Evolutionary conservation across 805 yeast genomes (phyloP), one percentile per base, ranked within the genome.

Genomic region (Candida bentonensis): DNA sequence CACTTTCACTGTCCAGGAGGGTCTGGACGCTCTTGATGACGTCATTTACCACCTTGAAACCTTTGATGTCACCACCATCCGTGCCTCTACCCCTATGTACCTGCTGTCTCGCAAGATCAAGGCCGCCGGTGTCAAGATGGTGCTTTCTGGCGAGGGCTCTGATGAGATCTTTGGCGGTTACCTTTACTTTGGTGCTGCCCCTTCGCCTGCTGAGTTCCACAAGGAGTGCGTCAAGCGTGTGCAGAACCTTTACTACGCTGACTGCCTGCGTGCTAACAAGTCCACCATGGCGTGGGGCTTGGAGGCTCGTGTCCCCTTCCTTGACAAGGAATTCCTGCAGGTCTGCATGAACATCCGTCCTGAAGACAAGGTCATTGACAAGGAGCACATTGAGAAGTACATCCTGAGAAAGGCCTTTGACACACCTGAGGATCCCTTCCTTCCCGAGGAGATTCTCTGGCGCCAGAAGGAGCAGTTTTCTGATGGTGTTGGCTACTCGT

Each of bases 271-370:
- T 68, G 99, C 99, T 52, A 92, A 92, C 83, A 92, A 92, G 70
- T 88, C 96, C 26, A 92, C 99, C 47, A 85, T 92, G 96, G 97
- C 99, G 39, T 92, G 99, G 99, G 99, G 99, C 66, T 76, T 92
- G 52, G 99, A 92, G 71, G 98, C 98, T 49, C 83, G 99, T 70
- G 98, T 92, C 54, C 99, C 99, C 54, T 92, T 92, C 83, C 76
- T 92, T 69, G 99, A 92, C 69, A 84, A 79, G 70, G 74, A 79
- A 63, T 92, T 92, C 76, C 70, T 92, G 65, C 85, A 89, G 58
- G 76, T 84, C 40, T 78, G 94, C 65, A 82, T 92, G 96, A 82
- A 82, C 82, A 83, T 92, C 61, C 82, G 82, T 67, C 97, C 99
- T 52, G 73, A 73, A 52, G 96, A 92, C 59, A 92, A 92, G 72